phyloP scores from a whole-genome alignment of 192 early-diverging fungal species.

The Coemansia brasiliensis region DNA sequence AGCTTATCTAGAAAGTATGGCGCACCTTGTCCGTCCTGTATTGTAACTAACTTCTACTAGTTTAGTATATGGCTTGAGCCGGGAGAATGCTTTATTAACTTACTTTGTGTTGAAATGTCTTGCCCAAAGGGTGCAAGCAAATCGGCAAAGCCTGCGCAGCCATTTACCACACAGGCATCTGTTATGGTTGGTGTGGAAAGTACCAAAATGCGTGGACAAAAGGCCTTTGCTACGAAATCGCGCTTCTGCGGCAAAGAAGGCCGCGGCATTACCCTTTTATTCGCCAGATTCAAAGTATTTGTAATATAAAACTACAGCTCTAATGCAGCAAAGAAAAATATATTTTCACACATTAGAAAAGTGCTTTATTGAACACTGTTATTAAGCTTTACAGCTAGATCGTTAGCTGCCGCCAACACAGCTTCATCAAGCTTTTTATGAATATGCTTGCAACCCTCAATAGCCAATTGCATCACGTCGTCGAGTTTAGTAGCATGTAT shows the following conservation, averaged over 20 bases:
- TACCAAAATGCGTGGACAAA: slow-evolving; percentile 53
- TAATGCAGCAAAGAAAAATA: not conserved
- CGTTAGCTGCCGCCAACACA: slow-evolving; percentile 45
- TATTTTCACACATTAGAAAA: too few species aligned
- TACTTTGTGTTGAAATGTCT: slow-evolving; percentile 53
- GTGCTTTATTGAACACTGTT: too few species aligned
- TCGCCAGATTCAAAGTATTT: slow-evolving; percentile 29
- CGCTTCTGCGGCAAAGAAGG: slow-evolving; percentile 42
- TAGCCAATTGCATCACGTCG: slow-evolving; percentile 46
- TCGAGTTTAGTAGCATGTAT: slow-evolving; percentile 74
- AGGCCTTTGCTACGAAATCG: slow-evolving; percentile 50
- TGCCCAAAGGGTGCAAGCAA: slow-evolving; percentile 52
- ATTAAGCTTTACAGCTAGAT: slow-evolving; percentile 43
- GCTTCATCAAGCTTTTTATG: slow-evolving; percentile 53
- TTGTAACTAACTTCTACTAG: slow-evolving; percentile 28
- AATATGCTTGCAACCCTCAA: slow-evolving; percentile 55
- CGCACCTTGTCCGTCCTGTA: slow-evolving; percentile 54
- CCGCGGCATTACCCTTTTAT: slow-evolving; percentile 48
- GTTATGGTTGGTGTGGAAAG: slow-evolving; percentile 24
- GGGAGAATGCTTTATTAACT: not conserved
- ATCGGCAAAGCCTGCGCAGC: slow-evolving; percentile 42
- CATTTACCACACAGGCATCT: slow-evolving; percentile 34
- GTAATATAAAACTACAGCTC: not conserved
- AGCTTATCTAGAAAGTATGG: slow-evolving; percentile 55
- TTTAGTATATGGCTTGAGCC: not conserved